Conservation (phyloP, 2,329 filamentous ascomycete species). For the Penicillium sp. region DNA sequence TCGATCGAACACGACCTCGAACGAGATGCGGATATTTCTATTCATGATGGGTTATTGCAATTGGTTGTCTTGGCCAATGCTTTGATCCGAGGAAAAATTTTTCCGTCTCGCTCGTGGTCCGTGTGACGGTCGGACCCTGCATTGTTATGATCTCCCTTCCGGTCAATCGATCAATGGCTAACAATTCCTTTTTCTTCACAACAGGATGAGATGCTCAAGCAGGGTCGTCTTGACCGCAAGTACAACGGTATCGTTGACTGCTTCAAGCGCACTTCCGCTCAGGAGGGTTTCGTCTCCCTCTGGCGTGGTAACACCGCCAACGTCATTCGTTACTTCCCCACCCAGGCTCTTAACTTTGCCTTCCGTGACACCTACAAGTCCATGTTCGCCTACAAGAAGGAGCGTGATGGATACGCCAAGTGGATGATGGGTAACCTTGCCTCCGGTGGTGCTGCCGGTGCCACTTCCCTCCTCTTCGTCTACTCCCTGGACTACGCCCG, state of each 20-base stretch:
- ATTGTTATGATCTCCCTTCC: neutral
- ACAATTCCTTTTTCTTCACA: conserved; percentile 9
- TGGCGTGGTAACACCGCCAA: conserved; percentile 99
- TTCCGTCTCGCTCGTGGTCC: conserved; percentile 12
- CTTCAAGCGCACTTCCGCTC: conserved; percentile 87
- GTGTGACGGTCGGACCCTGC: conserved; percentile 11
- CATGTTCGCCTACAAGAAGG: conserved; percentile 99
- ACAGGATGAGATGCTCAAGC: conserved; percentile 99
- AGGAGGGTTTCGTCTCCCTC: conserved; percentile 92
- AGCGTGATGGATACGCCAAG: conserved; percentile 95
- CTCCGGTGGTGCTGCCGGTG: conserved; percentile 99
- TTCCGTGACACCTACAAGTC: conserved; percentile 99
- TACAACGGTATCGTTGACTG: conserved; percentile 94
- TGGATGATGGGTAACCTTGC: conserved; percentile 99
- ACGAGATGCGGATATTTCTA: neutral
- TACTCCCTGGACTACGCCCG: conserved; percentile 99
- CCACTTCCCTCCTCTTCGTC: conserved; percentile 99
- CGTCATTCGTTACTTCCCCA: conserved; percentile 99
- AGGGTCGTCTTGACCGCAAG: conserved; percentile 96
- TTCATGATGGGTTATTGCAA: neutral
- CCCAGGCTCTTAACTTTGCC: conserved; percentile 99
- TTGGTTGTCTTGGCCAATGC: neutral
- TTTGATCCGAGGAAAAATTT: conserved; percentile 27
- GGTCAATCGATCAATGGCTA: conserved; percentile 17
- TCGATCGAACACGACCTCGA: conserved; percentile 6